Conservation (phyloP, 306 rosid genomes). For the Luffa aegyptiaca region DNA sequence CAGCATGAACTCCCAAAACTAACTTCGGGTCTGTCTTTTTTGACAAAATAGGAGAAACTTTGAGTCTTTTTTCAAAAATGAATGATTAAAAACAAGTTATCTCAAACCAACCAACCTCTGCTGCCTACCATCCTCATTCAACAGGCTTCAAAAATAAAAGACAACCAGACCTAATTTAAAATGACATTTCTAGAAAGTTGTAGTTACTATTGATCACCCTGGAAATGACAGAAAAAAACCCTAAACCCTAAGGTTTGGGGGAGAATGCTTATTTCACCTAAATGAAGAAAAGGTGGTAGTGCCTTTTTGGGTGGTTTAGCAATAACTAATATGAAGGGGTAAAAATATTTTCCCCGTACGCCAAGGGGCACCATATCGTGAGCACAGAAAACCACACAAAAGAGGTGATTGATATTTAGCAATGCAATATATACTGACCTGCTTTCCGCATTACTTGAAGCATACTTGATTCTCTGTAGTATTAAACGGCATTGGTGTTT, state of each 20-base stretch:
- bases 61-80: not conserved
- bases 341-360: not conserved
- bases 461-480: slow-evolving; percentile 87
- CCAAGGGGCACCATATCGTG: not conserved
- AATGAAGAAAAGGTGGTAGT: not conserved
- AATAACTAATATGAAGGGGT: not conserved
- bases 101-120: not conserved
- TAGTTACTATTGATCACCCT: not conserved
- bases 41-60: not conserved
- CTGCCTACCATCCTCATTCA: not conserved
- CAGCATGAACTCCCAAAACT: not conserved
- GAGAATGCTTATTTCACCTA: not conserved
- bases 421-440: slow-evolving; percentile 37
- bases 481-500: slow-evolving; percentile 92
- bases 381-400: not conserved
- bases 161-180: not conserved
- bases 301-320: not conserved
- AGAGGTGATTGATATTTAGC: not conserved
- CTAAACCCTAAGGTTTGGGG: not conserved
- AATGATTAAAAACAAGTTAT: not conserved
- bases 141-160: not conserved
- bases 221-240: not conserved
- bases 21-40: not conserved
- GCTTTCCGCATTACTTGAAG: slow-evolving; percentile 59
- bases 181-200: not conserved